Base-by-base conservation (phyloP, 805 yeast species). In the Torulaspora delbrueckii region DNA sequence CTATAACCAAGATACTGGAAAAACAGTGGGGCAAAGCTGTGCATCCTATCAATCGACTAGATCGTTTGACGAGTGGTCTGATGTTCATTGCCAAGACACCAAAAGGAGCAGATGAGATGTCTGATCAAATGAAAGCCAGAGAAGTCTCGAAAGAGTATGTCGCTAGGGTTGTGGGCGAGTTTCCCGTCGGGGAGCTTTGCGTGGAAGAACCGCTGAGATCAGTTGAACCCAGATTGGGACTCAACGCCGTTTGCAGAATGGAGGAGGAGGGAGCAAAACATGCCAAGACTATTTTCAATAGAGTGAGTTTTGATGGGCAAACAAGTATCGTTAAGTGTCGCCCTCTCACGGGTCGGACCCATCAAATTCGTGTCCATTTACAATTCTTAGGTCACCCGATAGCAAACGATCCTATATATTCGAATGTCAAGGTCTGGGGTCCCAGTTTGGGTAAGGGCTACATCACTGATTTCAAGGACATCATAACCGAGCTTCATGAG, bases 261-360 rank as follows among this genome's bases (percentile, higher is more conserved):
- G 55, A 48, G 1, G 62, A 63, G 10, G 62, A 53, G 10, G 60
- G 63, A 16, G 72, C 72, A 1, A 87, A 86, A 57, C 81, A 78
- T 13, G 90, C 97, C 5, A 75, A 66, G 42, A 93, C 99, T 0
- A 63, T 70, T 10, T 93, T 91, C 66, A 69, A 63, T 46, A 72
- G 86, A 39, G 67, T 85, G 0, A 75, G 85, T n/a, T 86, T 75
- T 58, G 87, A 90, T 65, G 77, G 84, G 1, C 59, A 73, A 55
- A 71, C 57, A 14, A 64, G 64, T 79, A 73, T 93, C 23, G 96
- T 93, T 3, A 73, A 79, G 49, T 91, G 98, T 65, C 76, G 72
- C 53, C 99, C 99, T 1, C 68, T 76, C 13, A 91, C 99, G 0
- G 99, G 99, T 0, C 74, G 99, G 59, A 88, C 97, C 0, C 99